These are phyloP conservation scores for Arthrobotrys sphaeroides DNA, from an alignment of 2,329 filamentous ascomycete genomes.

Conservation along the genomic window DNA sequence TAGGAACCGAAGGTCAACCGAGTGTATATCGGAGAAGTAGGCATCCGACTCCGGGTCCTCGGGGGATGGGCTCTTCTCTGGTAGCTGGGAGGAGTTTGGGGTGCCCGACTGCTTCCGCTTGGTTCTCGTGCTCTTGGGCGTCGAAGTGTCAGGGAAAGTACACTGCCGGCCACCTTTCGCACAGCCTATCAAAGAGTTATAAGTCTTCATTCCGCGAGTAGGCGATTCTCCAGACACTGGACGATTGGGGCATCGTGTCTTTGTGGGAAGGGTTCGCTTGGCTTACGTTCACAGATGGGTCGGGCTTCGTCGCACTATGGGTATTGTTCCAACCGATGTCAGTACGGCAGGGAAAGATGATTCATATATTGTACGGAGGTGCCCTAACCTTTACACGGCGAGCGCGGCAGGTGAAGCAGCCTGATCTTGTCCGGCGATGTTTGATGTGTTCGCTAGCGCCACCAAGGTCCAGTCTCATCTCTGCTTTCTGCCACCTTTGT, in stretches of 20 bases:
- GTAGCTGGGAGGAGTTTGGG: constrained; percentile 18
- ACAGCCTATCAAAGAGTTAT: constrained; percentile 70
- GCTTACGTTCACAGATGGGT: constrained; percentile 81
- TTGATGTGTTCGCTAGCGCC: constrained; percentile 76
- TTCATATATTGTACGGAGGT: not conserved
- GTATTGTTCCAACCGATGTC: not conserved
- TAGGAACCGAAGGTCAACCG: constrained; percentile 54
- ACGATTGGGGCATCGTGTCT: not conserved
- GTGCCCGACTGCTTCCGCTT: constrained; percentile 53
- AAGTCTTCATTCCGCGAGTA: constrained; percentile 9
- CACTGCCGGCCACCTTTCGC: constrained; percentile 92
- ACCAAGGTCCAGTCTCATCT: constrained; percentile 45
- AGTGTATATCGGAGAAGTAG: constrained; percentile 58
- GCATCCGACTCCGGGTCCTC: constrained; percentile 66
- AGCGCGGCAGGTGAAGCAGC: constrained; percentile 90
- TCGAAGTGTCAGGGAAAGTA: constrained; percentile 77
- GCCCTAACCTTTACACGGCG: constrained; percentile 78
- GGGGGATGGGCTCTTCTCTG: constrained; percentile 64
- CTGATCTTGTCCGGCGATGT: constrained; percentile 89
- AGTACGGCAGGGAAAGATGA: not conserved
- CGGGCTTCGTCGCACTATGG: constrained; percentile 85
- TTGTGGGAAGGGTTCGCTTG: too few relatives aligned
- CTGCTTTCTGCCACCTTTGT: constrained; percentile 43
- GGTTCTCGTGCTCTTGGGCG: constrained; percentile 57
- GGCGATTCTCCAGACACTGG: not conserved